Evolutionary conservation across 768 basidiomycete species (phyloP).

Genomic region (Calocybe indica): DNA sequence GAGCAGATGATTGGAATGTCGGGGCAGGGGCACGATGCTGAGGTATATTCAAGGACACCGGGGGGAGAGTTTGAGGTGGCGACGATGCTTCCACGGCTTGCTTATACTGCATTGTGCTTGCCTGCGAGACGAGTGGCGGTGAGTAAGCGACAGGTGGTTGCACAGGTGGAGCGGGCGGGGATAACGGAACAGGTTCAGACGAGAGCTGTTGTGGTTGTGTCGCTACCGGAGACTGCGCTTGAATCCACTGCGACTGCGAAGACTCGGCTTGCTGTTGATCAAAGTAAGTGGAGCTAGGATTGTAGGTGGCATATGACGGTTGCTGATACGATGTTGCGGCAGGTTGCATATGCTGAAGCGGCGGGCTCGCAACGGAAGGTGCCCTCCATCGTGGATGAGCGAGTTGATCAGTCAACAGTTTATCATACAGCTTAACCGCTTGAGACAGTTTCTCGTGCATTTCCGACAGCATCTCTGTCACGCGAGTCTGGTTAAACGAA

Average conservation of each 20-base stretch:
- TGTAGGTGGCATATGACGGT: conserved; percentile 15
- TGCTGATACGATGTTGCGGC: conserved; percentile 26
- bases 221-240: conserved; percentile 9
- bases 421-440: conserved; percentile 89
- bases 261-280: neutral
- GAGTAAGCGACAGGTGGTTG: neutral
- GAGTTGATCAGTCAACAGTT: conserved; percentile 79
- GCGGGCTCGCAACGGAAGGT: conserved; percentile 20
- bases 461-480: conserved; percentile 75
- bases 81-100: no score
- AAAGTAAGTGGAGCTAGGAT: conserved; percentile 15
- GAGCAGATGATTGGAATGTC: no score
- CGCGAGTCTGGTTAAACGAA: neutral
- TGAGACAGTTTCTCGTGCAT: conserved; percentile 95
- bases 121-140: no score
- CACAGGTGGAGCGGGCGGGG: neutral
- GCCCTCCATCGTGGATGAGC: conserved; percentile 63
- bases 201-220: conserved; percentile 6
- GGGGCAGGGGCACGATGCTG: no score
- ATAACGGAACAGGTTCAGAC: neutral
- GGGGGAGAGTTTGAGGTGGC: no score
- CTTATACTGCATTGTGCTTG: no score
- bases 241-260: conserved; percentile 30
- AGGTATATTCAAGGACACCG: no score
- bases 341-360: conserved; percentile 4